These are phyloP conservation scores for Stevia rebaudiana DNA, from an alignment of 140 eudicot species.

Conservation along the genomic window DNA sequence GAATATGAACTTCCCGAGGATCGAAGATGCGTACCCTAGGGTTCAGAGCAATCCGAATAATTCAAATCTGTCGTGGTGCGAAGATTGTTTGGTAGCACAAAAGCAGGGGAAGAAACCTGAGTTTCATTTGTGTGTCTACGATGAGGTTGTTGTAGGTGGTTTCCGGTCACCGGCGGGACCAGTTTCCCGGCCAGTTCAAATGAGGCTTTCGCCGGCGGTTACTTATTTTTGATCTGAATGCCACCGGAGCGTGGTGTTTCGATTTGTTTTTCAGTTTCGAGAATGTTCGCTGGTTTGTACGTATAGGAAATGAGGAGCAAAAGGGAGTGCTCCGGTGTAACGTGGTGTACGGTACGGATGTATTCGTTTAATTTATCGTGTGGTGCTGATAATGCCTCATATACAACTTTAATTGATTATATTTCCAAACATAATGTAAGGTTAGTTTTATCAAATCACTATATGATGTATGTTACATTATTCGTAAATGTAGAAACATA, in stretches of 20 bases:
- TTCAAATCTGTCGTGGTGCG: slow-evolving; percentile 16
- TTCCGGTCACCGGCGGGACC: slow-evolving; percentile 60
- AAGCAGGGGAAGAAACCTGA: slow-evolving; percentile 26
- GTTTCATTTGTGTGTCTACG: slow-evolving; percentile 58
- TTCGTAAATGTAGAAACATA: too few species aligned
- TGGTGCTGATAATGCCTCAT: slow-evolving; percentile 14
- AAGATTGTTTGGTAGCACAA: slow-evolving; percentile 31
- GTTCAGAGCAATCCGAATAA: not conserved
- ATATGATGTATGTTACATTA: too few species aligned
- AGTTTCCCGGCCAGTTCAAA: slow-evolving; percentile 25
- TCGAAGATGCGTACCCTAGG: slow-evolving; percentile 26
- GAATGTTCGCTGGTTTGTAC: slow-evolving; percentile 16
- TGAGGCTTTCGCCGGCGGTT: not conserved
- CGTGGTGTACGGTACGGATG: slow-evolving; percentile 8
- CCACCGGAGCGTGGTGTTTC: slow-evolving; percentile 7
- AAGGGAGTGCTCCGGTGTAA: slow-evolving; percentile 11
- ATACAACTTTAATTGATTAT: not conserved
- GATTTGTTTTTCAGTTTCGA: not conserved
- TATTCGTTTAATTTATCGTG: slow-evolving; percentile 9
- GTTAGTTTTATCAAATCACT: not conserved
- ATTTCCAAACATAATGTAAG: not conserved
- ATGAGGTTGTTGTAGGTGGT: slow-evolving; percentile 27
- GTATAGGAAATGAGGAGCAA: slow-evolving; percentile 5
- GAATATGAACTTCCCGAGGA: slow-evolving; percentile 16
- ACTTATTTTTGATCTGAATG: not conserved